Percentiles rank a stretch among this genome's conserved stretches.
phyloP scores from a whole-genome alignment of 2,329 filamentous ascomycete species.

The Verruconis gallopava region DNA sequence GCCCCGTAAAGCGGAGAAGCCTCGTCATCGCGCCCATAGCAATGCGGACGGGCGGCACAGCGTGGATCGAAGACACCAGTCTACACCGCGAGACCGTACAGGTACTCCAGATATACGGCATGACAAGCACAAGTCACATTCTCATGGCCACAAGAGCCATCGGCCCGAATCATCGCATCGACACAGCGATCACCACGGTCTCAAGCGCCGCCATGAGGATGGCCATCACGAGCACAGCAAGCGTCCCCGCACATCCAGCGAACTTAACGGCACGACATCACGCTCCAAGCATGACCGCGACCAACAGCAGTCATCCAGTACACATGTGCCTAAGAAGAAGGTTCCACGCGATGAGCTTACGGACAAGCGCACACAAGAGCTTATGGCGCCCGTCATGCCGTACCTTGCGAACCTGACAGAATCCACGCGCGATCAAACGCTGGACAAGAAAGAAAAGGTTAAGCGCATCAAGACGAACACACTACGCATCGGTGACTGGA shows the following conservation, averaged over 20 bases:
- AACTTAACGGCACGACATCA: neutral
- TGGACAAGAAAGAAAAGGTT: neutral
- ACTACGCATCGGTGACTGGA: neutral
- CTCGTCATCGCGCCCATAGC: slow-evolving; percentile 24
- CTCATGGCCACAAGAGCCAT: neutral
- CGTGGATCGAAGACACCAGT: slow-evolving; percentile 25
- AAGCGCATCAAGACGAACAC: neutral
- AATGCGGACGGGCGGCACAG: slow-evolving; percentile 23
- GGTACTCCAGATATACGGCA: slow-evolving; percentile 32
- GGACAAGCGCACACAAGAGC: neutral
- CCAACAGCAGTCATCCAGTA: neutral
- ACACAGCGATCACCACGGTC: neutral
- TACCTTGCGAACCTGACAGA: neutral
- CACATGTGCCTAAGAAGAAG: neutral
- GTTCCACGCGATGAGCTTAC: neutral
- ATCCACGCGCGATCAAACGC: neutral
- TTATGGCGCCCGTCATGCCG: neutral
- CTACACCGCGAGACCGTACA: slow-evolving; percentile 18
- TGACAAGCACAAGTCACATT: slow-evolving; percentile 14
- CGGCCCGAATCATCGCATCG: neutral
- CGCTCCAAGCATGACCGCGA: neutral
- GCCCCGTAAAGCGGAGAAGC: slow-evolving; percentile 23
- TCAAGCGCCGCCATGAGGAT: slow-evolving; percentile 5
- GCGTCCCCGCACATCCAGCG: neutral
- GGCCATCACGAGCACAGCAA: neutral